Evolutionary conservation across 805 yeast species (phyloP).

Genomic region (Saccharomycopsis synnaedendra): DNA sequence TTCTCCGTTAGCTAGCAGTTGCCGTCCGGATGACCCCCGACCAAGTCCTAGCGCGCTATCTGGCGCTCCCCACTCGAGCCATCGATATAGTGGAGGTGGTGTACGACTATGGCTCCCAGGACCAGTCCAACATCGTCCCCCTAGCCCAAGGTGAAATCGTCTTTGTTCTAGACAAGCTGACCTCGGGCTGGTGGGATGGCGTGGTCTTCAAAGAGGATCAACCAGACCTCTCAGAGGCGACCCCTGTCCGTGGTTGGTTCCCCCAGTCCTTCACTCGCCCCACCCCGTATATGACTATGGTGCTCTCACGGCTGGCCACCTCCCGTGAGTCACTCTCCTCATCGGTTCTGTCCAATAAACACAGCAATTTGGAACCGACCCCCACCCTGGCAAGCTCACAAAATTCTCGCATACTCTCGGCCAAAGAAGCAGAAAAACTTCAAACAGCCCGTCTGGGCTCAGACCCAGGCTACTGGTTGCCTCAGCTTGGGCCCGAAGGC

Average conservation of each 20-base stretch:
- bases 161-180: conserved; percentile 53
- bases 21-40: too few relatives aligned
- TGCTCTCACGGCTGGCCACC: background rate
- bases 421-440: conserved; percentile 10
- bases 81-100: conserved; percentile 50
- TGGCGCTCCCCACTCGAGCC: conserved; percentile 20
- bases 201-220: conserved; percentile 24
- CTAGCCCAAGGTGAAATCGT: conserved; percentile 57
- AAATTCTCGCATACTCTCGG: conserved; percentile 7
- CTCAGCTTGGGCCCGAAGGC: conserved; percentile 44
- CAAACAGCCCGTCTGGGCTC: background rate
- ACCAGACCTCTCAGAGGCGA: background rate
- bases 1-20: too few relatives aligned
- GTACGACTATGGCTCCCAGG: conserved; percentile 32
- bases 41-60: background rate
- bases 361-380: background rate
- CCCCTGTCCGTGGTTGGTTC: conserved; percentile 65
- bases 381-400: background rate
- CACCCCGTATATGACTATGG: background rate
- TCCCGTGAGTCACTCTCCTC: background rate
- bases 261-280: conserved; percentile 51
- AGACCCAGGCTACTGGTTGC: conserved; percentile 39
- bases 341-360: background rate
- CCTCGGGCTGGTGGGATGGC: conserved; percentile 87
- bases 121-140: conserved; percentile 39